phyloP scores from a whole-genome alignment of 768 basidiomycete genomes.

The Gloeopeniophorella convolvens region DNA sequence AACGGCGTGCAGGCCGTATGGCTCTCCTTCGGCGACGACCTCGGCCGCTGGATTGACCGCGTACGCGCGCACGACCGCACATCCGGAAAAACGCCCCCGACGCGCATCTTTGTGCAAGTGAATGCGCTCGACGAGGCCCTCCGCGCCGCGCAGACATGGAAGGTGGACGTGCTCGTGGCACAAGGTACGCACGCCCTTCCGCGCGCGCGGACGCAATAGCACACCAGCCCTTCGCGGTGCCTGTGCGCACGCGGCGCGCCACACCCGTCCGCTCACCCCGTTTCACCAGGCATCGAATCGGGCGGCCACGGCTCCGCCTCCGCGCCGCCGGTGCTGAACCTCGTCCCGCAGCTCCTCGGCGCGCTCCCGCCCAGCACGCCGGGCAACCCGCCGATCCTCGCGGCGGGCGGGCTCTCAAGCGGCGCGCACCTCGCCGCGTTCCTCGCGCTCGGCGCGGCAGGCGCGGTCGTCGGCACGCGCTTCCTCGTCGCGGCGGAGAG shows the following conservation, averaged over 20 bases:
- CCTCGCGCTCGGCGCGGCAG: conserved; percentile 61
- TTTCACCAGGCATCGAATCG: conserved; percentile 57
- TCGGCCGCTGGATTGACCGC: conserved; percentile 53
- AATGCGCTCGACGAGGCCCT: conserved; percentile 53
- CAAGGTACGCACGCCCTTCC: conserved; percentile 47
- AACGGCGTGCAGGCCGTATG: conserved; percentile 59
- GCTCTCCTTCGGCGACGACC: conserved; percentile 62
- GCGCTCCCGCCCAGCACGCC: conserved; percentile 33
- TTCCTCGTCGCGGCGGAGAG: conserved; percentile 66
- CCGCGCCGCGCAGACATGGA: conserved; percentile 57
- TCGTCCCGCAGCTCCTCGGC: conserved; percentile 50
- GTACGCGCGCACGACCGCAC: conserved; percentile 50
- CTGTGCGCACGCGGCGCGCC: no score
- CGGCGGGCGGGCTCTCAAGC: conserved; percentile 66
- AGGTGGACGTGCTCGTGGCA: conserved; percentile 66
- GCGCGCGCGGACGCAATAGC: not conserved
- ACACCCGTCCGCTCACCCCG: conserved; percentile 4
- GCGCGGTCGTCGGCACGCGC: conserved; percentile 67
- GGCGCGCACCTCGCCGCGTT: conserved; percentile 61
- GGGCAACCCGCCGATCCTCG: conserved; percentile 50
- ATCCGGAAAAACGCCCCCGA: conserved; percentile 34
- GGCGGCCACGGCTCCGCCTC: conserved; percentile 66
- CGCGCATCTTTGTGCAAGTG: conserved; percentile 61
- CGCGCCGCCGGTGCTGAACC: conserved; percentile 53
- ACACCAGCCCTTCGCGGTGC: not conserved